phyloP scores from a whole-genome alignment of 768 basidiomycete species.

The Leucocoprinus sp. region DNA sequence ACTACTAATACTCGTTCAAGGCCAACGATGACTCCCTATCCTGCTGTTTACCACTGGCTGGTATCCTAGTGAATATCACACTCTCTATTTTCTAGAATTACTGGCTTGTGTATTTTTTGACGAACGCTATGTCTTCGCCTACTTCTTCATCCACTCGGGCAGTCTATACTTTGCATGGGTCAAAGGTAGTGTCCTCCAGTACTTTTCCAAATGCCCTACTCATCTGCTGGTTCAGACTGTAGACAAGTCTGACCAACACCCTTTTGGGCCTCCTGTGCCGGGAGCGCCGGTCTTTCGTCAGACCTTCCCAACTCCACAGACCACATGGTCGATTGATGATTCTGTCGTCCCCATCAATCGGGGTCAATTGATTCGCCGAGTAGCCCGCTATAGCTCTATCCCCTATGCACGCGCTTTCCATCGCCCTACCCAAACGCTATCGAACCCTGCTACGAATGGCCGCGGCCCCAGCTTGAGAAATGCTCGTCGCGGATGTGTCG shows the following conservation, averaged over 20 bases:
- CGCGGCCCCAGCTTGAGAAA: neutral
- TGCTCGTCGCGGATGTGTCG: neutral
- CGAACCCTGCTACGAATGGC: neutral
- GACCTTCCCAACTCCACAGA: neutral
- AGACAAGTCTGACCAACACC: neutral
- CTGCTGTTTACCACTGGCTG: constrained; percentile 5
- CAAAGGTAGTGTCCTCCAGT: neutral
- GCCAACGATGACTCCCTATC: neutral
- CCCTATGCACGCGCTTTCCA: neutral
- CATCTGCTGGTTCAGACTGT: neutral
- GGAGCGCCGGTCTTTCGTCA: constrained; percentile 2
- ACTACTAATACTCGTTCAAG: constrained; percentile 7
- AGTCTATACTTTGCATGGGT: constrained; percentile 2
- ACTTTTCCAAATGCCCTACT: neutral
- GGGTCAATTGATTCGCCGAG: neutral
- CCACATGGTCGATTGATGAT: neutral
- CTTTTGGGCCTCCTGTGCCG: neutral
- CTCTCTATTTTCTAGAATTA: neutral
- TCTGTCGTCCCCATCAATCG: neutral
- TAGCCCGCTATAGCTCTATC: neutral
- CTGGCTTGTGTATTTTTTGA: neutral
- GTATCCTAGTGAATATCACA: neutral
- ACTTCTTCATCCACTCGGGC: neutral
- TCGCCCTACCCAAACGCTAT: neutral
- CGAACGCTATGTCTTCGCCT: neutral